phyloP scores from a whole-genome alignment of 306 rosid species.

The cucumber (Cucumis sativus) region Cucumber_9930_V3 NC_026659.2:30195001-30195500 shows the following conservation, averaged over 20 bases:
- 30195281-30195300: not conserved
- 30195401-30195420: constrained; percentile 14
- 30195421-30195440: constrained; percentile 7
- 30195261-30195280: not conserved
- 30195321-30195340: not conserved
- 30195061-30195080: not conserved
- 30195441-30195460: constrained; percentile 15
- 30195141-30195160: not conserved
- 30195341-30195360: not conserved
- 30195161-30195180: not conserved
- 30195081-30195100: not conserved
- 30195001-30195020: not conserved
- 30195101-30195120: not conserved
- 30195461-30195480: constrained; percentile 18
- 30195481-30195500: not conserved
- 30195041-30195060: not conserved
- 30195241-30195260: not conserved
- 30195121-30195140: not conserved
- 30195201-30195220: not conserved
- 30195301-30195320: constrained; percentile 18
- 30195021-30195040: not conserved
- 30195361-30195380: not conserved
- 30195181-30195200: not conserved
- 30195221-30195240: not conserved
- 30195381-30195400: not conserved